Percentiles rank a stretch among this genome's conserved stretches.
Conservation (phyloP, 768 basidiomycete genomes). For the Kwoniella shandongensis region DNA sequence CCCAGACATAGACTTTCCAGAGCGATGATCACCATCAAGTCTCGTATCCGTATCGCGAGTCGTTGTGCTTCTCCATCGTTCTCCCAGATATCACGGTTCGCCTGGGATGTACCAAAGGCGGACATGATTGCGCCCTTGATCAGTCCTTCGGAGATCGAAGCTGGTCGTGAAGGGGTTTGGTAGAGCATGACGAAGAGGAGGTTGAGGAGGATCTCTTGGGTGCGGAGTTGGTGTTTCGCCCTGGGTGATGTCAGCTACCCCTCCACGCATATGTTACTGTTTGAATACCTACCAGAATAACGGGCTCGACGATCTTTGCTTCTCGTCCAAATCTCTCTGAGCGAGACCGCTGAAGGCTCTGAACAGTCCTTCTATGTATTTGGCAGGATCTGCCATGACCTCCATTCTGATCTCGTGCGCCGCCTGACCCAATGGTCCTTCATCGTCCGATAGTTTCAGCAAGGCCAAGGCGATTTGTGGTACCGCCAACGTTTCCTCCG, state of each 20-base stretch:
- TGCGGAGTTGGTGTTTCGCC: constrained; percentile 54
- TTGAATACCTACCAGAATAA: constrained; percentile 36
- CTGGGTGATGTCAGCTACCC: constrained; percentile 53
- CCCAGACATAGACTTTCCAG: constrained; percentile 36
- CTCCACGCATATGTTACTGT: neutral
- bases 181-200: constrained; percentile 88
- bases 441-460: constrained; percentile 67
- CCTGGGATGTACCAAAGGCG: constrained; percentile 40
- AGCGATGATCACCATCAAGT: constrained; percentile 34
- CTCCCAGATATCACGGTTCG: constrained; percentile 42
- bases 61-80: constrained; percentile 50
- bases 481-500: constrained; percentile 72
- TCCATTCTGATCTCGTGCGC: constrained; percentile 47
- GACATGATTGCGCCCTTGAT: constrained; percentile 37
- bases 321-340: constrained; percentile 51
- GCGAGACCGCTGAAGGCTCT: constrained; percentile 60
- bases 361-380: constrained; percentile 66
- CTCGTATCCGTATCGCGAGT: constrained; percentile 28
- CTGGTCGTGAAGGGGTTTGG: constrained; percentile 57
- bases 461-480: constrained; percentile 72
- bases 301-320: constrained; percentile 18
- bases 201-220: constrained; percentile 79
- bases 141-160: constrained; percentile 39
- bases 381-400: constrained; percentile 62
- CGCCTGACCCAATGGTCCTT: constrained; percentile 32